A percentile compares a stretch with the other conserved stretches of the same genome.
Evolutionary conservation across 2,329 filamentous ascomycete genomes (phyloP).

Genomic region (Cryphonectria radicalis): DNA sequence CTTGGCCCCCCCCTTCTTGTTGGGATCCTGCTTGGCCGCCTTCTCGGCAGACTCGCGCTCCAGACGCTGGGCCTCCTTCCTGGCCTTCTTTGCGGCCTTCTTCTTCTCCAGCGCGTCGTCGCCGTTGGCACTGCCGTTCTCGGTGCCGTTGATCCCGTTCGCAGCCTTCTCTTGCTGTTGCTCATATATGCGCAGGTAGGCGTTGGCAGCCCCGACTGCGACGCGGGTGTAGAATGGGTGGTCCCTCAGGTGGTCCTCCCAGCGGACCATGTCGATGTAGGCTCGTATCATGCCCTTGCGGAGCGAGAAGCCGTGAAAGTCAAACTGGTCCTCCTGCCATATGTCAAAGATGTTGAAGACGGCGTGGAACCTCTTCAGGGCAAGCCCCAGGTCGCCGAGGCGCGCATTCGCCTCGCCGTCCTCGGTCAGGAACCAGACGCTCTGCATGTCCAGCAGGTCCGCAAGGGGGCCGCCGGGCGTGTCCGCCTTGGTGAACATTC

Average conservation of each 20-base stretch:
- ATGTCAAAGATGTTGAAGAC: constrained; percentile 93
- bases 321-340: constrained; percentile 98
- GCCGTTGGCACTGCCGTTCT: constrained; percentile 39
- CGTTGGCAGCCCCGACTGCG: constrained; percentile 77
- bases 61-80: constrained; percentile 67
- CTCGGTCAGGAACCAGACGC: constrained; percentile 94
- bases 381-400: constrained; percentile 79
- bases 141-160: constrained; percentile 65
- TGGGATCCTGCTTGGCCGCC: constrained; percentile 79
- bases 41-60: constrained; percentile 82
- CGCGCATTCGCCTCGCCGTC: constrained; percentile 89
- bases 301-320: constrained; percentile 98
- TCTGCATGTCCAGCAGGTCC: constrained; percentile 97
- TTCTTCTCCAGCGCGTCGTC: constrained; percentile 73
- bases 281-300: constrained; percentile 93
- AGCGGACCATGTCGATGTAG: constrained; percentile 94
- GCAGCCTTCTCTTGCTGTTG: constrained; percentile 65
- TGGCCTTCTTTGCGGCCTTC: constrained; percentile 88
- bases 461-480: constrained; percentile 84
- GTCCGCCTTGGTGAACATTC: constrained; percentile 92
- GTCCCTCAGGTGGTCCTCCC: constrained; percentile 89
- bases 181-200: constrained; percentile 81
- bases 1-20: constrained; percentile 70
- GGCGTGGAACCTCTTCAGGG: constrained; percentile 88
- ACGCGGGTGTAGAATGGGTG: constrained; percentile 92